Percentiles rank a stretch among this genome's conserved stretches.
Conservation (phyloP, 495 filamentous ascomycete species). For the Aspergillus conjunctus region DNA sequence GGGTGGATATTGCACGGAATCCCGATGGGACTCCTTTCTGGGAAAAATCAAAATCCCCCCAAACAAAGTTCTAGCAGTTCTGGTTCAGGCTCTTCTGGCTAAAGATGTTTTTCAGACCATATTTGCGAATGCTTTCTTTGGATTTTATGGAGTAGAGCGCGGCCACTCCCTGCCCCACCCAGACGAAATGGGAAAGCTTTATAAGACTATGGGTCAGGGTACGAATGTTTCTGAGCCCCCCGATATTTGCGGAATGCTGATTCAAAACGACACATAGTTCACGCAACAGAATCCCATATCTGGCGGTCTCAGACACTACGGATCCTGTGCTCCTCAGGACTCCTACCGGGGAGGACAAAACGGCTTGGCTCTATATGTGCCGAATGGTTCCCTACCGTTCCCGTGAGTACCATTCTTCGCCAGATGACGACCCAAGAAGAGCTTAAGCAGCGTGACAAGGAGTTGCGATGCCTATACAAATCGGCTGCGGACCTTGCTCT, state of each 20-base stretch:
- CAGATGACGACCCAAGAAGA: not conserved
- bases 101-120: constrained; percentile 12
- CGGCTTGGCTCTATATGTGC: not conserved
- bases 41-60: not conserved
- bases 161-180: not conserved
- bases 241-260: not conserved
- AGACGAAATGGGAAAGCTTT: not conserved
- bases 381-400: not conserved
- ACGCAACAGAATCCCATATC: constrained; percentile 6
- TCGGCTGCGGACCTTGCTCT: constrained; percentile 13
- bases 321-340: not conserved
- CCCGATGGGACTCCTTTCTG: constrained; percentile 2
- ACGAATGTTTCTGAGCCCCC: not conserved
- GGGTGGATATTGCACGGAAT: constrained; percentile 3
- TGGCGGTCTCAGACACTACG: constrained; percentile 22
- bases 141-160: not conserved
- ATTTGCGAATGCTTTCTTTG: constrained; percentile 20
- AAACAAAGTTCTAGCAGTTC: constrained; percentile 6
- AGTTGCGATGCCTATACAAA: constrained; percentile 10
- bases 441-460: not conserved
- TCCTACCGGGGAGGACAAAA: not conserved
- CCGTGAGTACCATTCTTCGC: constrained; percentile 1
- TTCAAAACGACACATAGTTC: not conserved
- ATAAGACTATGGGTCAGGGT: not conserved
- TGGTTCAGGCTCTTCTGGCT: constrained; percentile 12